phyloP scores from a whole-genome alignment of 306 rosid genomes.

The Quercus suber region DNA sequence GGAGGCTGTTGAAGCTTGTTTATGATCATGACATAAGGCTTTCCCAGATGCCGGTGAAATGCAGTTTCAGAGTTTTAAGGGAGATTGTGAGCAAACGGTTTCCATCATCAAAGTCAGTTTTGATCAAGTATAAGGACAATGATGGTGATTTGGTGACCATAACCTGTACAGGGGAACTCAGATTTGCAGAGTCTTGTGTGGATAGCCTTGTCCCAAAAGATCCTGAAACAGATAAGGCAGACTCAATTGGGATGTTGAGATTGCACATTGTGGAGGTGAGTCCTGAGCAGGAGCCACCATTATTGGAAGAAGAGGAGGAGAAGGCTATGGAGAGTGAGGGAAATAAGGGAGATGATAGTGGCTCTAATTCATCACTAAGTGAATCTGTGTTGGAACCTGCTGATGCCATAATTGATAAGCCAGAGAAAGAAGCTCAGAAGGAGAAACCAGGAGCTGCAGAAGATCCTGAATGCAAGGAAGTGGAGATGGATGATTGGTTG shows the following conservation, averaged over 20 bases:
- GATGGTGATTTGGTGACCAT: conserved; percentile 97
- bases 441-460: conserved; percentile 55
- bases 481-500: conserved; percentile 99
- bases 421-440: conserved; percentile 57
- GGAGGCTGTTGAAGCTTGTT: conserved; percentile 70
- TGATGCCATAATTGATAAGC: conserved; percentile 50
- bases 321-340: conserved; percentile 57
- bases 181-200: conserved; percentile 75
- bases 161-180: conserved; percentile 81
- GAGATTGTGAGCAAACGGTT: conserved; percentile 76
- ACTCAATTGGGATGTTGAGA: conserved; percentile 67
- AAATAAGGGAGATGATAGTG: conserved; percentile 67
- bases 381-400: conserved; percentile 61
- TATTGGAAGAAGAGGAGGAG: conserved; percentile 91
- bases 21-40: conserved; percentile 96
- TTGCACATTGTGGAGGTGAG: conserved; percentile 86
- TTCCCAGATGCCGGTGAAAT: conserved; percentile 69
- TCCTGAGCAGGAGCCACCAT: conserved; percentile 90
- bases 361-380: conserved; percentile 60
- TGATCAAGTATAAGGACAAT: conserved; percentile 83
- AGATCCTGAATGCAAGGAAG: conserved; percentile 78
- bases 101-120: conserved; percentile 79
- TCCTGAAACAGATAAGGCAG: conserved; percentile 50
- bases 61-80: conserved; percentile 55
- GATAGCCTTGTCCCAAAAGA: conserved; percentile 55